Base-by-base conservation (phyloP, 2,329 filamentous ascomycete genomes). In the Penicillium decumbens region DNA sequence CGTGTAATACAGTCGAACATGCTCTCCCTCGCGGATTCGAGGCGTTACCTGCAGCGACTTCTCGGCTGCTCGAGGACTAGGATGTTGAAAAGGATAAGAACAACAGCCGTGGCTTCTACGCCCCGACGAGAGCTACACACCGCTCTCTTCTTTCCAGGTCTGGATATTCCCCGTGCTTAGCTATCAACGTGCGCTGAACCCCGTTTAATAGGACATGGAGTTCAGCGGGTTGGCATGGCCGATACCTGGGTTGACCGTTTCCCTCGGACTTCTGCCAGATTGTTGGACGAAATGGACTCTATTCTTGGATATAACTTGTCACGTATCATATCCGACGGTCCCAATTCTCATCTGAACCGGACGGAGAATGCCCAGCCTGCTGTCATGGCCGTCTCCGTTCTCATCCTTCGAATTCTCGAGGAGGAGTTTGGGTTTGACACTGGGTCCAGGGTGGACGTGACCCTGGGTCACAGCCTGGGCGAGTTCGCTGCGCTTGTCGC, bases 401-500 rank as follows among this genome's bases (percentile, higher is more conserved):
- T 95, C 51, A 95, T 96, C 64, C 79, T 96, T 47, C 85, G 88
- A 48, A 84, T 96, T 52, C 79, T 97, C 55, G 89, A 96, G 73
- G 76, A 81, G 53, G 88, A 95, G 58, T 96, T 92, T 65, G 83
- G 80, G 35, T 95, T 96, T 72, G 77, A 81, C 49, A 80, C 84
- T 6, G 72, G 76, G 7, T 81, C 87, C 48, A 79, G 85, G 51
- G 84, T 90, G 38, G 88, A 95, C 71, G 83, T 95, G 30, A 88
- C 88, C 0, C 78, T 96, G 23, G 92, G 92, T 8, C 92, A 97
- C 72, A 95, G 89, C 4, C 78, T 97, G 9, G 92, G 92, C 42
- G 92, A 96, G 69, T 97, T 96, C 64, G 88, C 92, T 1, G 91
- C 92, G 1, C 78, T 97, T 39, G 89, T 95, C 0, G 87, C 89